Conservation (phyloP, 139 green algal genomes). For the Deuterostichococcus epilithicus region DNA sequence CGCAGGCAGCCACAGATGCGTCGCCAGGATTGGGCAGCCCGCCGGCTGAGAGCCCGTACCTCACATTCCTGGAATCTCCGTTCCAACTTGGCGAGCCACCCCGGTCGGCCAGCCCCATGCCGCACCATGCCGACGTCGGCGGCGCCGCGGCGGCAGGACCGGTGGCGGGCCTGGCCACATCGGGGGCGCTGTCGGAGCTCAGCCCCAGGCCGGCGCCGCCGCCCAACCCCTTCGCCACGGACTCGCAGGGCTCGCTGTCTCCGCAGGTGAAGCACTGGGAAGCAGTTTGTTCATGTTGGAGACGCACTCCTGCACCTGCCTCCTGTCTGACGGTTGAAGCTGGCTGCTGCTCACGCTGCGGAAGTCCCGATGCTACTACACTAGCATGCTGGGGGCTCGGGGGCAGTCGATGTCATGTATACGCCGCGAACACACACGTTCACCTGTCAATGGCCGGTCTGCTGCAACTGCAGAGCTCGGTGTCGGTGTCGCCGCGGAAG, state of each 20-base stretch:
- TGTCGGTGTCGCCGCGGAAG: background rate
- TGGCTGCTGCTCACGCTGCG: background rate
- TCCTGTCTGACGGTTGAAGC: too few relatives aligned
- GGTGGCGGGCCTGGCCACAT: background rate
- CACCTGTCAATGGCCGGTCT: too few relatives aligned
- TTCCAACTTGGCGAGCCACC: background rate
- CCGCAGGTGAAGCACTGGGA: background rate
- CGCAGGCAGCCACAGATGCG: too few relatives aligned
- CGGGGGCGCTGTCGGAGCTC: background rate
- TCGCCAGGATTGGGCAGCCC: background rate
- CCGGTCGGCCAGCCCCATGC: too few relatives aligned
- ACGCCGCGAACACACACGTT: too few relatives aligned
- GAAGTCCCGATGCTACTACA: too few relatives aligned
- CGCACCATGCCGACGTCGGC: background rate
- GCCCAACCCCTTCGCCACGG: background rate
- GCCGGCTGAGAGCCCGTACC: background rate
- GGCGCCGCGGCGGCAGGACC: too few relatives aligned
- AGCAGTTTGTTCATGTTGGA: too few relatives aligned
- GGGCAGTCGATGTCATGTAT: too few relatives aligned
- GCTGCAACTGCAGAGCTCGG: background rate
- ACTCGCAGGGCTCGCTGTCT: background rate
- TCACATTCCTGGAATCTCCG: background rate
- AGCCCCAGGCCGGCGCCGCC: background rate
- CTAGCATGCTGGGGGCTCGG: too few relatives aligned
- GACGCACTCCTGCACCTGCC: too few relatives aligned